A percentile compares a stretch with the other conserved stretches of the same genome.
Evolutionary conservation across 352 stramenopile species (phyloP).

Genomic region (Phytopythium boreale): DNA sequence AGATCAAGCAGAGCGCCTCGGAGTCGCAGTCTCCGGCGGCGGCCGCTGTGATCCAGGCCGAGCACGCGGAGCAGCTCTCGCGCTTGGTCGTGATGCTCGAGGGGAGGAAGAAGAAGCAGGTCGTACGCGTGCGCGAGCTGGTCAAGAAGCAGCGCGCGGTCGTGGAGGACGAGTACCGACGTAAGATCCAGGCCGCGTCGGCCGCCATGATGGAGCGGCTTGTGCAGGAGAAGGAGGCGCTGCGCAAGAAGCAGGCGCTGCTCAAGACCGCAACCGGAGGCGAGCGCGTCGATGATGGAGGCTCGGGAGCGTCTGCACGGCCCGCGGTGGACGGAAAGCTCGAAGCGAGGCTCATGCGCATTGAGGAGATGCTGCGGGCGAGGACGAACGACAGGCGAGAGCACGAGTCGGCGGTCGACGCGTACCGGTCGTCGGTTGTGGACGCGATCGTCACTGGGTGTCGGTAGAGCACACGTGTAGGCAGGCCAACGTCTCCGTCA

Average conservation of each 20-base stretch:
- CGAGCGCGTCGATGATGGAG: neutral
- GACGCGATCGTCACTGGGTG: conserved; percentile 21
- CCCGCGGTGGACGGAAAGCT: neutral
- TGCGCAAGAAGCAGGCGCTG: conserved; percentile 37
- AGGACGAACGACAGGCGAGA: neutral
- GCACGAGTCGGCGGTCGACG: neutral
- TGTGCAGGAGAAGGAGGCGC: conserved; percentile 43
- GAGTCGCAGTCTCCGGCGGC: neutral
- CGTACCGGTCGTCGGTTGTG: conserved; percentile 20
- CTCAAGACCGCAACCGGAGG: neutral
- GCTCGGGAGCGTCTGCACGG: neutral
- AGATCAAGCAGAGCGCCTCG: conserved; percentile 13
- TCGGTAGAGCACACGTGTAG: conserved; percentile 11
- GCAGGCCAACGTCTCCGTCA: neutral
- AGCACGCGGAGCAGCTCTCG: conserved; percentile 41
- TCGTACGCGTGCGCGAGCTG: conserved; percentile 16
- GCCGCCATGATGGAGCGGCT: conserved; percentile 51
- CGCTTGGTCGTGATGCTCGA: conserved; percentile 51
- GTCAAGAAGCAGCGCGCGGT: conserved; percentile 20
- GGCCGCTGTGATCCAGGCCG: conserved; percentile 7
- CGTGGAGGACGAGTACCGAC: conserved; percentile 50
- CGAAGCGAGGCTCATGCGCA: conserved; percentile 15
- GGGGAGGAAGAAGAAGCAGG: conserved; percentile 23
- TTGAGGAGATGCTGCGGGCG: conserved; percentile 16
- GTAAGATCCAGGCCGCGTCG: conserved; percentile 41